phyloP scores from a whole-genome alignment of 2,329 filamentous ascomycete genomes.

The Penicillium capsulatum region DNA sequence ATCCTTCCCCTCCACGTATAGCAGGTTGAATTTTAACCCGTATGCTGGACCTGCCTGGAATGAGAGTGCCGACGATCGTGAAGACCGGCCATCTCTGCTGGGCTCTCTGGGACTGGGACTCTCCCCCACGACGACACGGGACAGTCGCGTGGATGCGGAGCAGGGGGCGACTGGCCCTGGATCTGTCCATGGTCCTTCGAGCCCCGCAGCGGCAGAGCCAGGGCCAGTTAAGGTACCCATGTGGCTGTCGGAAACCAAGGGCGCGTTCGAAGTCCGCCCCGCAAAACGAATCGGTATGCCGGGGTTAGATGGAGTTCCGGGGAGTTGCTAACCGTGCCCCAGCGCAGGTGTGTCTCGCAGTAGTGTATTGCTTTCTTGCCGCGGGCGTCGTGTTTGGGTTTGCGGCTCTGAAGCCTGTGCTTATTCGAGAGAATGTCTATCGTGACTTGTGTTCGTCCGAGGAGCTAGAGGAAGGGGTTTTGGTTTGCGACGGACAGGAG shows the following conservation, averaged over 20 bases:
- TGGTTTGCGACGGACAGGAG: slow-evolving; percentile 56
- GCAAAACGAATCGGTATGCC: slow-evolving; percentile 51
- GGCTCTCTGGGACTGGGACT: slow-evolving; percentile 14
- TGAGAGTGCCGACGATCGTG: slow-evolving; percentile 30
- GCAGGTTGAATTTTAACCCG: slow-evolving; percentile 43
- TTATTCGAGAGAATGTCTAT: slow-evolving; percentile 72
- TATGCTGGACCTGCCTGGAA: slow-evolving; percentile 39
- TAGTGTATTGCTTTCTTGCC: slow-evolving; percentile 70
- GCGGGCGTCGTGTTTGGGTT: slow-evolving; percentile 81
- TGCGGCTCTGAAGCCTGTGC: slow-evolving; percentile 74
- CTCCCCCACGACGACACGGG: slow-evolving; percentile 21
- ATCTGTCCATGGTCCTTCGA: slow-evolving; percentile 1
- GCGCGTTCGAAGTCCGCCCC: slow-evolving; percentile 53
- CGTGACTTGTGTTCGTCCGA: slow-evolving; percentile 56
- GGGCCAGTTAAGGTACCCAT: slow-evolving; percentile 11
- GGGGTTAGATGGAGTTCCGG: background rate
- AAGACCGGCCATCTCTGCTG: slow-evolving; percentile 25
- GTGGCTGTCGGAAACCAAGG: slow-evolving; percentile 27
- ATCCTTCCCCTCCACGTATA: slow-evolving; percentile 35
- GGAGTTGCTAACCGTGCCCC: slow-evolving; percentile 1
- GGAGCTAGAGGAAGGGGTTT: slow-evolving; percentile 46
- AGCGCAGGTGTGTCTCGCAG: slow-evolving; percentile 67
- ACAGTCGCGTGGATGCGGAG: slow-evolving; percentile 15
- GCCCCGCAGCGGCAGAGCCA: slow-evolving; percentile 10
- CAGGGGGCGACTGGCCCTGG: slow-evolving; percentile 2